Evolutionary conservation across 345 rosid genomes (phyloP), one percentile per base, ranked within the genome.

Genomic region (Salix viminalis): DNA sequence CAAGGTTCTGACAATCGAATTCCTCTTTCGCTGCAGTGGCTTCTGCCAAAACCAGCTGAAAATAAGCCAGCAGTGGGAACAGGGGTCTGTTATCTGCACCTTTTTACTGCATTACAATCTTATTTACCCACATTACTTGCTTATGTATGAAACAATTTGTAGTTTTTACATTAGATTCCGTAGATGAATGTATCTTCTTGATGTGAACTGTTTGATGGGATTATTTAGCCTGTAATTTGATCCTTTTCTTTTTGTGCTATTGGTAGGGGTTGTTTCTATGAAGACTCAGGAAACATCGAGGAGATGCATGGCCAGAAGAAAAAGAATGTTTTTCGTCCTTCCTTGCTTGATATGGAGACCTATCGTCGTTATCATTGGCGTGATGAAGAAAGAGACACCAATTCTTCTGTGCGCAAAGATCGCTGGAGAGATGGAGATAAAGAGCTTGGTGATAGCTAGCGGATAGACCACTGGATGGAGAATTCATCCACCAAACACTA

Each of bases 21-120:
- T 78, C 98, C 99, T 7, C 98, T 96, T 71, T 96, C 98, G 73
- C 99, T 98, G 1, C 99, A 96, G 84, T 94, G 99, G 98, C 98
- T 94, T 87, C 90, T 89, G 83, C 86, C 98, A 65, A 96, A 94
- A 87, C 82, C 94, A 26, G 97, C 87, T 75, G 98, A 96, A 79
- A 87, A 39, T 87, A 94, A 91, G 87, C 80, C 88, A 77, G 97
- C 90, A 83, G 58, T 82, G 72, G 96, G 90, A 84, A 81, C 85
- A 80, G 88, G 84, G 95, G 98, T 93, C 84, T 84, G 91, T 86
- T 41, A 24, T 61, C n/a, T 23, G 6, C 12, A 11, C 26, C n/a
- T 34, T 9, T 71, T 24, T 21, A 56, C 30, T 34, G 23, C 13
- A 36, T 28, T 28, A 10, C 19, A 32, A 56, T 6, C 23, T 16